Percentiles rank a stretch among this genome's conserved stretches.
Conservation (phyloP, 495 filamentous ascomycete genomes). For the Daldinia loculata region DNA sequence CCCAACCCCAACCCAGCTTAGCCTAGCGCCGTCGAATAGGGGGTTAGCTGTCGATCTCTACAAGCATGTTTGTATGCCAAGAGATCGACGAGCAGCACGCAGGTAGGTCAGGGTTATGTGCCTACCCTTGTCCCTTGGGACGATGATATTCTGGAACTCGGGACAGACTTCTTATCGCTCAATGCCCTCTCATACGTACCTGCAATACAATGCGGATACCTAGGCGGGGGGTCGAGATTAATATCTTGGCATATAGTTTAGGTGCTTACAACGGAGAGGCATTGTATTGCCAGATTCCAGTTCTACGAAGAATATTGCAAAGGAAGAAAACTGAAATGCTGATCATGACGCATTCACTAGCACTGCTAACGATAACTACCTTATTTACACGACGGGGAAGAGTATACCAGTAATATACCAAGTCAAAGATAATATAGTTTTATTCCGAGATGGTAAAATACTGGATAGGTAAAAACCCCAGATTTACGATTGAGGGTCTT, state of each 20-base stretch:
- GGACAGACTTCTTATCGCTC: not conserved
- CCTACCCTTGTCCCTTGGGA: constrained; percentile 1
- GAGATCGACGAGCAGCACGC: constrained; percentile 21
- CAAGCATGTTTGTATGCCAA: constrained; percentile 23
- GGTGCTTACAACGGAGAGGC: constrained; percentile 18
- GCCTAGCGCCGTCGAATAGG: constrained; percentile 10
- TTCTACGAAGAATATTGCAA: too few species aligned
- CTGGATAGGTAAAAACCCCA: not conserved
- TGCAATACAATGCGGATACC: too few species aligned
- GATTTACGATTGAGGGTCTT: not conserved
- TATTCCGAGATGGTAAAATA: not conserved
- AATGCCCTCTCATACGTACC: too few species aligned
- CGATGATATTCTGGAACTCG: not conserved
- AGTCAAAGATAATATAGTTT: not conserved
- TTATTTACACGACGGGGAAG: too few species aligned
- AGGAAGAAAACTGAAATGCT: too few species aligned
- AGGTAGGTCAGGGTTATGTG: not conserved
- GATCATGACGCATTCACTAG: too few species aligned
- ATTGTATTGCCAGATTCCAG: not conserved
- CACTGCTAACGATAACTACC: too few species aligned
- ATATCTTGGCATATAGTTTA: constrained; percentile 14
- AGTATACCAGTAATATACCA: too few species aligned
- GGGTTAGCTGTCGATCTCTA: constrained; percentile 31
- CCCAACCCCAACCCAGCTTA: not conserved
- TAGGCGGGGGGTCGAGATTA: not conserved